phyloP scores from a whole-genome alignment of 2,329 filamentous ascomycete genomes.

The Alternaria infectoria region DNA sequence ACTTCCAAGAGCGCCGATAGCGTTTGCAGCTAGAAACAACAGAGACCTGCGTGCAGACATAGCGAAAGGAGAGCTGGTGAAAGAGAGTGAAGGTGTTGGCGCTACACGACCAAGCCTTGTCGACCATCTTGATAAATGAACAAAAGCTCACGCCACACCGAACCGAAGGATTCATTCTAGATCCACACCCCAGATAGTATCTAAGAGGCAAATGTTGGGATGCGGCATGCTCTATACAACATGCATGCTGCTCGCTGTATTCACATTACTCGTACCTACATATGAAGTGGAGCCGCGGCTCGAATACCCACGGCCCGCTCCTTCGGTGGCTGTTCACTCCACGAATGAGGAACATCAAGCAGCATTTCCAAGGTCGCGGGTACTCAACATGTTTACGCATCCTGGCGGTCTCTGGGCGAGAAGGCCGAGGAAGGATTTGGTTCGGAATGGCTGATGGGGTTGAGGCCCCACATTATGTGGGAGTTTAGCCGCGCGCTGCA shows the following conservation, averaged over 20 bases:
- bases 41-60: constrained; percentile 7
- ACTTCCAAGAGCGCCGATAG: constrained; percentile 4
- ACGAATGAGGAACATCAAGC: neutral
- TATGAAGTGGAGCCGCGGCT: neutral
- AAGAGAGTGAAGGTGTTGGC: neutral
- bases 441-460: neutral
- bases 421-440: neutral
- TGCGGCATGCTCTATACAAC: neutral
- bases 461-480: neutral
- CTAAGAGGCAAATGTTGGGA: neutral
- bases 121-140: neutral
- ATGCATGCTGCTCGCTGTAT: neutral
- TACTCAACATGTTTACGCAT: neutral
- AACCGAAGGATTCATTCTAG: neutral
- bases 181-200: neutral
- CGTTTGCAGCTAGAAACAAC: constrained; percentile 2
- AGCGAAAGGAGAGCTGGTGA: neutral
- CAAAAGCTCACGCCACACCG: neutral
- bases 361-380: neutral
- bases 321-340: neutral
- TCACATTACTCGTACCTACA: neutral
- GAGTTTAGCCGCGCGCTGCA: neutral
- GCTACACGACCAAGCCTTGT: neutral
- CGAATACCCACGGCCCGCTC: neutral
- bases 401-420: neutral